Percentiles rank a stretch among this genome's conserved stretches.
Conservation (phyloP, 202 grass and related monocot genomes). For the Panicum virgatum region DNA sequence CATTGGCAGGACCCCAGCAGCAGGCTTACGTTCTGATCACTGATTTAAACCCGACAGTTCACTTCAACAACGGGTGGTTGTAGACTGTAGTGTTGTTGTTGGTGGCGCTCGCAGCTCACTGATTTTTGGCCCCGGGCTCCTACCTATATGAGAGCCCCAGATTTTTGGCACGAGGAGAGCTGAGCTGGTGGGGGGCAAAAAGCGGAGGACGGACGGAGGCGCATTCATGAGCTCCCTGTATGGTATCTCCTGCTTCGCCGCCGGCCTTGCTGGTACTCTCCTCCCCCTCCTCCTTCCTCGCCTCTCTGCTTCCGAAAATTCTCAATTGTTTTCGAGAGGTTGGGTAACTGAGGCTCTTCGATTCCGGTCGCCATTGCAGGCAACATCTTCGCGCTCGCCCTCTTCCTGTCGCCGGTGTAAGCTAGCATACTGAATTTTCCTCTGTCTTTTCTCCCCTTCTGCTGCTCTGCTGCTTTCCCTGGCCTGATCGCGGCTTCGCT, state of each 20-base stretch:
- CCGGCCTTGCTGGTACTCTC: slow-evolving; percentile 61
- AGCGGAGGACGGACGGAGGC: background rate
- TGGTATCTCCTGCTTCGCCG: slow-evolving; percentile 59
- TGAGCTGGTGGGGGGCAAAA: background rate
- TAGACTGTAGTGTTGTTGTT: background rate
- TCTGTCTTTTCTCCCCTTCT: too few relatives aligned
- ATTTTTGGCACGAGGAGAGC: slow-evolving; percentile 1
- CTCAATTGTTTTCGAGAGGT: background rate
- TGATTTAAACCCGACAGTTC: background rate
- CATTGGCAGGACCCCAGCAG: background rate
- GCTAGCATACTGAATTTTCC: background rate
- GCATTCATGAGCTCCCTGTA: slow-evolving; percentile 57
- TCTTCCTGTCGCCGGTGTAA: slow-evolving; percentile 76
- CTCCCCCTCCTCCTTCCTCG: background rate
- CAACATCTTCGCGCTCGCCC: slow-evolving; percentile 58
- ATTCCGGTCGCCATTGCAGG: slow-evolving; percentile 35
- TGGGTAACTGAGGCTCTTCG: background rate
- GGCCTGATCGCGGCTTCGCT: background rate
- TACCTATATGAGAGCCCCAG: slow-evolving; percentile 35
- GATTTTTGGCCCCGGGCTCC: background rate
- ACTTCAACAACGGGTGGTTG: slow-evolving; percentile 29
- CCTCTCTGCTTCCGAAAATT: background rate
- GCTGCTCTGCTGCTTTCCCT: background rate
- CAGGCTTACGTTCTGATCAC: background rate
- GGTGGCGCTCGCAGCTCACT: background rate